phyloP scores from a whole-genome alignment of 805 yeast species.

The Lipomyces japonicus region DNA sequence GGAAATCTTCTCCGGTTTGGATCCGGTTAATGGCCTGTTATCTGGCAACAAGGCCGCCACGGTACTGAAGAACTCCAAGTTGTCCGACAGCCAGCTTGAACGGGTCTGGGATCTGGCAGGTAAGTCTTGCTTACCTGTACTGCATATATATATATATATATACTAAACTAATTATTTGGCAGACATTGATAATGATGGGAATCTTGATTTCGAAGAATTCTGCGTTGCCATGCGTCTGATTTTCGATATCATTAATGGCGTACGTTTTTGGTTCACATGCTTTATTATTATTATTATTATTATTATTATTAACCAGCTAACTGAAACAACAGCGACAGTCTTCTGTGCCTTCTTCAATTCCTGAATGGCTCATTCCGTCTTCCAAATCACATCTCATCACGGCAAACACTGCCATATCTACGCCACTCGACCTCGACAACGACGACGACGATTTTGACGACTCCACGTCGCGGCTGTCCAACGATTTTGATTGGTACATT shows the following conservation, averaged over 20 bases:
- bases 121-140: conserved; percentile 1
- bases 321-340: conserved; percentile 24
- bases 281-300: background rate
- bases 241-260: conserved; percentile 83
- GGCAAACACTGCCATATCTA: conserved; percentile 67
- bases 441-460: conserved; percentile 46
- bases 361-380: conserved; percentile 90
- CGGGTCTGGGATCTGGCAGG: conserved; percentile 80
- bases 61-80: conserved; percentile 83
- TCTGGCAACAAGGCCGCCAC: conserved; percentile 81
- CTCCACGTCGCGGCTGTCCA: conserved; percentile 60
- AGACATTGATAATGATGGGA: conserved; percentile 90
- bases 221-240: conserved; percentile 95
- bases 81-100: conserved; percentile 71
- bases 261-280: conserved; percentile 31
- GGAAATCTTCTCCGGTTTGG: conserved; percentile 91
- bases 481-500: conserved; percentile 93
- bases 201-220: conserved; percentile 93
- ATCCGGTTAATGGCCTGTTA: conserved; percentile 74
- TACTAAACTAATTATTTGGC: conserved; percentile 11
- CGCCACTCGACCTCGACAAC: conserved; percentile 25
- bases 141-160: background rate
- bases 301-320: background rate
- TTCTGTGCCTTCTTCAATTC: conserved; percentile 66
- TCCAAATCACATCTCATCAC: conserved; percentile 79